Base-by-base conservation (phyloP, 352 stramenopile species). In the Discostella stelligera region DNA sequence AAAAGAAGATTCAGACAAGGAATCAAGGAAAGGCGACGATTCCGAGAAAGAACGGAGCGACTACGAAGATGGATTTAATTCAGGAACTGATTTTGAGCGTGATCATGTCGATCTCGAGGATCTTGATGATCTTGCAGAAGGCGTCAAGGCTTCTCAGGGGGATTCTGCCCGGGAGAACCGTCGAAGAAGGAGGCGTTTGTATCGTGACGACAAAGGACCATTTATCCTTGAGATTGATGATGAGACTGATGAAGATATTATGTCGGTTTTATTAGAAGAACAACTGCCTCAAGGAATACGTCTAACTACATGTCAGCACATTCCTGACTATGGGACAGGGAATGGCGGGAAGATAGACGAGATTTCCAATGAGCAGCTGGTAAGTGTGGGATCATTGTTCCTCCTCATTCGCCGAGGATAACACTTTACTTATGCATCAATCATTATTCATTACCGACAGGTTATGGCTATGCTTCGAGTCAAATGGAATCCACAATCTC, bases 141-240 rank as follows among this genome's bases (percentile, higher is more conserved):
- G 79, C 62, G 84, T 82, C 0, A 74, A 88, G 39, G 70, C 25
- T 8, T 66, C 82, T 18, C 44, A 80, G 53, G 53, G 73, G 54
- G 55, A 71, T 71, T 62, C 79, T 49, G 75, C 68, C 53, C 61
- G 77, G 23, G 76, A 74, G 37, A 23, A 52, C 20, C 80, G 78
- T 25, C 71, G 84, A 32, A 60, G 83, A 9, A 65, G 84, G 63
- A 74, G 85, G 14, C 64, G 87, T 30, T 66, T 92, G 56, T 94
- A 94, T 74, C 71, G 82, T n/a, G 89, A 94, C 70, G 89, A 94
- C 53, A 93, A 94, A 70, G 68, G 75, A 27, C 78, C 84, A 30
- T 93, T 93, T 71, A 82, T 93, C 0, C 77, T 93, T 10, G 86
- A 92, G 70, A 90, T 94, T 73, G 87, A 93, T 65, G 89, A 94